phyloP scores from a whole-genome alignment of 2,329 filamentous ascomycete species.

The Colletotrichum eleusines region DNA sequence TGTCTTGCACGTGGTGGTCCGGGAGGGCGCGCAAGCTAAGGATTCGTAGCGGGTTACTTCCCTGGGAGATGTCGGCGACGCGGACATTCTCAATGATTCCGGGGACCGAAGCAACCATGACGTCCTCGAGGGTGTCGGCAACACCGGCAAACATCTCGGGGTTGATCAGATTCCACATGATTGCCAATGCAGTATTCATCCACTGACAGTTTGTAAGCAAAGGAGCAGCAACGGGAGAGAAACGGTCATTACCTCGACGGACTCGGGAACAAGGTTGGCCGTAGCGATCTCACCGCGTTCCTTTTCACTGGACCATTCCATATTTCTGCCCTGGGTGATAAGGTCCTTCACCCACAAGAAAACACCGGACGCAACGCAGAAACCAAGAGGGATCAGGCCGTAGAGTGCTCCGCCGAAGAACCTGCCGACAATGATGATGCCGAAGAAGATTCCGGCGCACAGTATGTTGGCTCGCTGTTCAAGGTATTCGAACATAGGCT shows the following conservation, averaged over 20 bases:
- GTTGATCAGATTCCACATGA: conserved; percentile 92
- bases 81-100: conserved; percentile 93
- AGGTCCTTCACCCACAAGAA: conserved; percentile 93
- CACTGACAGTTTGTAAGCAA: conserved; percentile 63
- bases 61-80: conserved; percentile 94
- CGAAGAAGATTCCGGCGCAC: conserved; percentile 76
- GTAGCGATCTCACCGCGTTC: conserved; percentile 87
- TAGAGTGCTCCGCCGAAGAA: conserved; percentile 83
- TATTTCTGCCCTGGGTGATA: conserved; percentile 81
- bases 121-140: conserved; percentile 86
- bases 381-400: conserved; percentile 79
- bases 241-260: conserved; percentile 68
- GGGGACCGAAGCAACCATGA: conserved; percentile 96
- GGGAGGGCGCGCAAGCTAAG: conserved; percentile 88
- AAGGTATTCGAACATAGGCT: conserved; percentile 84
- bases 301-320: conserved; percentile 91
- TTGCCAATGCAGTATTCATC: conserved; percentile 89
- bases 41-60: conserved; percentile 89
- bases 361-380: conserved; percentile 80
- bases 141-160: conserved; percentile 94
- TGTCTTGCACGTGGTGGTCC: conserved; percentile 81
- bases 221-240: background rate
- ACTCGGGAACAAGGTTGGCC: conserved; percentile 90
- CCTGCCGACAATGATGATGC: conserved; percentile 81
- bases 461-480: conserved; percentile 81